Evolutionary conservation across 306 rosid genomes (phyloP).

Genomic region (Lotus japonicus): DNA sequence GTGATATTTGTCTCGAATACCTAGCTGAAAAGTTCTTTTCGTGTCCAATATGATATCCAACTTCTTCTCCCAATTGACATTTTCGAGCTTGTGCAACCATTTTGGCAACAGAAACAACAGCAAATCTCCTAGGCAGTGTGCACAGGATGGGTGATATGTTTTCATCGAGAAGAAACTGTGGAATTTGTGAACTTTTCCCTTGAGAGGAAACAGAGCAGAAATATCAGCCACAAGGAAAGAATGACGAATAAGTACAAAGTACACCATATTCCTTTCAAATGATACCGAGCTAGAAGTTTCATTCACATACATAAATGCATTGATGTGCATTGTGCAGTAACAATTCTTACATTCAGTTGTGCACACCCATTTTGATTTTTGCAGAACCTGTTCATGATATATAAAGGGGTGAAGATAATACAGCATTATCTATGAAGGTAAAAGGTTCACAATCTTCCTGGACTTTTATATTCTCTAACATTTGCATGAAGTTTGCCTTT

Average conservation of each 20-base stretch:
- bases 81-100: conserved; percentile 79
- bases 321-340: not conserved
- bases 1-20: conserved; percentile 26
- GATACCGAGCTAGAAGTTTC: not conserved
- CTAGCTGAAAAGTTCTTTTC: conserved; percentile 50
- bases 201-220: not conserved
- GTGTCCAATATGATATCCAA: conserved; percentile 91
- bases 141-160: conserved; percentile 68
- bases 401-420: not conserved
- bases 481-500: not conserved
- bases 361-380: not conserved
- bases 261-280: not conserved
- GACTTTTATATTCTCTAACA: not conserved
- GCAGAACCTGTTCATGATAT: not conserved
- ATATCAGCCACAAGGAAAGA: conserved; percentile 4
- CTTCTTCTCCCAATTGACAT: conserved; percentile 71
- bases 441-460: not conserved
- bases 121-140: conserved; percentile 91
- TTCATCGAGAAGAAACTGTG: conserved; percentile 83
- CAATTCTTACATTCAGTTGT: not conserved
- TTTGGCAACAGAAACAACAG: conserved; percentile 82
- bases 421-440: not conserved
- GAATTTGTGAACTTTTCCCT: conserved; percentile 96
- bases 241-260: not conserved
- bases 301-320: conserved; percentile 6